Evolutionary conservation across 495 filamentous ascomycete genomes (phyloP).

Genomic region (Penicillium mononematosum): DNA sequence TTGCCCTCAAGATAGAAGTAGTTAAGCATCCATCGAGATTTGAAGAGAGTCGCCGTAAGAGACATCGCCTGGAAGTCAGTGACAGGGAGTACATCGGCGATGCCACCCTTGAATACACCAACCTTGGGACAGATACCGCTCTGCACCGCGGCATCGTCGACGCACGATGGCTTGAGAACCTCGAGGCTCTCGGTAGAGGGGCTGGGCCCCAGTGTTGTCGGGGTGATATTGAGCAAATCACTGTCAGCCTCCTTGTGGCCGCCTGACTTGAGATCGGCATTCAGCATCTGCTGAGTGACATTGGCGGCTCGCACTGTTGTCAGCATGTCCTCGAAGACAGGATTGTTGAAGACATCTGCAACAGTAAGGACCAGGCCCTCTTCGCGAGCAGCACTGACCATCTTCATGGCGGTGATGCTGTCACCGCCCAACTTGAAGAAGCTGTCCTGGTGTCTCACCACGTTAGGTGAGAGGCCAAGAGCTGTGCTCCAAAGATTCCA

Average conservation of each 20-base stretch:
- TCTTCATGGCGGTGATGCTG: conserved; percentile 66
- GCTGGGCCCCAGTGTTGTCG: conserved; percentile 17
- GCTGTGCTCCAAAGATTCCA: conserved; percentile 48
- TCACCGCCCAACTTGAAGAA: conserved; percentile 53
- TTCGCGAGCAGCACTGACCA: conserved; percentile 58
- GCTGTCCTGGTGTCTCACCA: conserved; percentile 43
- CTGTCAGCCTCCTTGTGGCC: conserved; percentile 16
- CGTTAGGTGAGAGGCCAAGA: conserved; percentile 39
- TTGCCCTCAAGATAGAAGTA: conserved; percentile 57
- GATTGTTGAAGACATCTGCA: conserved; percentile 50
- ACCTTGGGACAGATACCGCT: conserved; percentile 54
- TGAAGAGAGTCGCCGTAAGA: conserved; percentile 56
- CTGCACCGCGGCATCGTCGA: conserved; percentile 44
- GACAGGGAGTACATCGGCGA: conserved; percentile 58
- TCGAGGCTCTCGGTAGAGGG: conserved; percentile 47
- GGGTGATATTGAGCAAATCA: conserved; percentile 20
- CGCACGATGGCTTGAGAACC: conserved; percentile 35
- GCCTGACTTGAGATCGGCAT: conserved; percentile 25
- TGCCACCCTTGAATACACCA: conserved; percentile 54
- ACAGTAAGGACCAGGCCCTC: conserved; percentile 57
- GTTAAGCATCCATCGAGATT: conserved; percentile 53
- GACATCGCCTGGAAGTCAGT: conserved; percentile 65
- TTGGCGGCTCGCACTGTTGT: conserved; percentile 30
- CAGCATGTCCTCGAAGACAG: conserved; percentile 49
- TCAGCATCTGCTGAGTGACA: conserved; percentile 27